Evolutionary conservation across 1,284 basidiomycete genomes (phyloP).

Genomic region (Caloboletus inedulis): DNA sequence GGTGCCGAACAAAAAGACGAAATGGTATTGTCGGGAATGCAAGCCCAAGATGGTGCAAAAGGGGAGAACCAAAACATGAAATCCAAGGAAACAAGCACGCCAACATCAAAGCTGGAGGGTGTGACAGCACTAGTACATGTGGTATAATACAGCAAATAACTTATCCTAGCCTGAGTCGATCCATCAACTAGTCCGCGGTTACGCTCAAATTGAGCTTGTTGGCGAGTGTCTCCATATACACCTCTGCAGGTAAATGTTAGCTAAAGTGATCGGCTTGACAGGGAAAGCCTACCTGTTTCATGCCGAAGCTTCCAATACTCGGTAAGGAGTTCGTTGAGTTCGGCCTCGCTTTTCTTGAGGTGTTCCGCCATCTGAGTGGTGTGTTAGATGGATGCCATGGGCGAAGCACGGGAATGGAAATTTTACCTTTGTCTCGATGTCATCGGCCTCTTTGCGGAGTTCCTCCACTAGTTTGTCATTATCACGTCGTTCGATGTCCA

Average conservation of each 20-base stretch:
- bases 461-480: conserved; percentile 76
- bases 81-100: conserved; percentile 1
- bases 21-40: conserved; percentile 76
- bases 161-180: conserved; percentile 8
- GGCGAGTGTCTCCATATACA: conserved; percentile 78
- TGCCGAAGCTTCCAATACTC: conserved; percentile 81
- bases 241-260: conserved; percentile 43
- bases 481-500: conserved; percentile 68
- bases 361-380: conserved; percentile 65
- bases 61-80: conserved; percentile 26
- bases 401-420: background rate
- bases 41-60: conserved; percentile 32
- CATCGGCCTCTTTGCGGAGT: conserved; percentile 62
- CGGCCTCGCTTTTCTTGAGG: conserved; percentile 64
- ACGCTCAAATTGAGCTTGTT: conserved; percentile 63
- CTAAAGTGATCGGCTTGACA: conserved; percentile 4
- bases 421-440: conserved; percentile 58
- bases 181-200: conserved; percentile 33
- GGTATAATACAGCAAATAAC: conserved; percentile 23
- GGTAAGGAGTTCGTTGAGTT: conserved; percentile 71
- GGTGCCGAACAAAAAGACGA: conserved; percentile 53
- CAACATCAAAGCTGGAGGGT: background rate
- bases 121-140: conserved; percentile 10
- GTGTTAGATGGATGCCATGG: conserved; percentile 1
- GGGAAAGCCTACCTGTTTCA: conserved; percentile 56